Conservation (phyloP, 345 rosid species). For the Clarkia xantiana region DNA sequence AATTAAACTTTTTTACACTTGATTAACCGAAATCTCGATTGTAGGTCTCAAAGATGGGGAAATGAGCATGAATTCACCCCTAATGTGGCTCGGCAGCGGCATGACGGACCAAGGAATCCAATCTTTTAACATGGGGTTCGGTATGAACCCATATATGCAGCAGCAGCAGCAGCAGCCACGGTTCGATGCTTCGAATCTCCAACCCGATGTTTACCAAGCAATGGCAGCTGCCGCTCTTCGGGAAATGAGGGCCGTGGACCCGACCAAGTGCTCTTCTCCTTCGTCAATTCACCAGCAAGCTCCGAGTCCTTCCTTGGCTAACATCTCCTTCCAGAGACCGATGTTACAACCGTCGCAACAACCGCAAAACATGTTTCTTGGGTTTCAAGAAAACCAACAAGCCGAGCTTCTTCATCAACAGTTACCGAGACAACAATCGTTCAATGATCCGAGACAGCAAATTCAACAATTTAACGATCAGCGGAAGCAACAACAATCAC, state of each 20-base stretch:
- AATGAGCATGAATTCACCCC: constrained; percentile 23
- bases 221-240: constrained; percentile 41
- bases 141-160: constrained; percentile 23
- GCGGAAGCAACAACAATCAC: constrained; percentile 15
- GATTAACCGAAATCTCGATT: neutral
- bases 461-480: constrained; percentile 19
- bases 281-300: constrained; percentile 17
- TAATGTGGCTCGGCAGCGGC: constrained; percentile 35
- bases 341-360: constrained; percentile 20
- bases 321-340: constrained; percentile 22
- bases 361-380: constrained; percentile 16
- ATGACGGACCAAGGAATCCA: constrained; percentile 28
- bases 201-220: constrained; percentile 32
- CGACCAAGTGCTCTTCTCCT: constrained; percentile 21
- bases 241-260: constrained; percentile 27
- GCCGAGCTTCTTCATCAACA: constrained; percentile 25
- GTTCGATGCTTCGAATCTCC: constrained; percentile 21
- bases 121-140: constrained; percentile 25
- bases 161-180: constrained; percentile 27
- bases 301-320: constrained; percentile 11
- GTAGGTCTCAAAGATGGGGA: constrained; percentile 24
- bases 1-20: neutral
- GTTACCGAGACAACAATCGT: constrained; percentile 16
- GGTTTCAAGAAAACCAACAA: constrained; percentile 24
- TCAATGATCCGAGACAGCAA: constrained; percentile 20